Evolutionary conservation across 306 rosid species (phyloP).

Genomic region (Hippophae tibetana): DNA sequence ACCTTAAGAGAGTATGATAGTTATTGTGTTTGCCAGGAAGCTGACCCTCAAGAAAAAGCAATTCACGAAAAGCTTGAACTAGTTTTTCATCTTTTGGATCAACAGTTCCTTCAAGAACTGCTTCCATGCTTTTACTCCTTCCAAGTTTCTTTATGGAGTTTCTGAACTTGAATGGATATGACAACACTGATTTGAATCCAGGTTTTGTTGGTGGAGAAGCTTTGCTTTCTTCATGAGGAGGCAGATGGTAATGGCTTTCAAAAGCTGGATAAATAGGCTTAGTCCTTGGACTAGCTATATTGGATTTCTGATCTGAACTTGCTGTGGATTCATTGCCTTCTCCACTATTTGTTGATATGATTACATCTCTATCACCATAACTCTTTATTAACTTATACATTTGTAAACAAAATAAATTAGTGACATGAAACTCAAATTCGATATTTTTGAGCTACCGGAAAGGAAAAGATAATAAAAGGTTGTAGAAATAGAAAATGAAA

Average conservation of each 20-base stretch:
- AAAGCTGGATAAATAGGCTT: constrained; percentile 58
- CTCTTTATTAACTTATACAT: constrained; percentile 29
- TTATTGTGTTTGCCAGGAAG: constrained; percentile 54
- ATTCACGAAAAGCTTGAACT: constrained; percentile 48
- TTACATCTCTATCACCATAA: constrained; percentile 19
- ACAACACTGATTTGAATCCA: constrained; percentile 34
- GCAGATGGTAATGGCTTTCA: constrained; percentile 53
- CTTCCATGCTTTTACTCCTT: constrained; percentile 37
- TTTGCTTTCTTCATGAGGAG: constrained; percentile 11
- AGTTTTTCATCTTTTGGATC: constrained; percentile 54
- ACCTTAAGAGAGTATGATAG: constrained; percentile 88
- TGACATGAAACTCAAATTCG: too few relatives aligned
- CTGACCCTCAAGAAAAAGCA: constrained; percentile 46
- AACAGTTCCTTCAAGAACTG: constrained; percentile 44
- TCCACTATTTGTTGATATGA: constrained; percentile 22
- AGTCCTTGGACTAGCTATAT: constrained; percentile 6
- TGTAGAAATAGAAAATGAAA: not conserved
- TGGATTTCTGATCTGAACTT: constrained; percentile 12
- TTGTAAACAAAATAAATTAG: not conserved
- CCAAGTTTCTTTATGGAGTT: constrained; percentile 29
- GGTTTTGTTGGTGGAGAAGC: constrained; percentile 10
- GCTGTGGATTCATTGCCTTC: constrained; percentile 23
- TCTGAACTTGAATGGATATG: constrained; percentile 25
- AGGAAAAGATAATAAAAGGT: not conserved
- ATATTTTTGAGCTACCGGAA: too few relatives aligned